A percentile compares a stretch with the other conserved stretches of the same genome.
Evolutionary conservation across 768 basidiomycete genomes (phyloP).

Genomic region (Psilocybe tampanensis): DNA sequence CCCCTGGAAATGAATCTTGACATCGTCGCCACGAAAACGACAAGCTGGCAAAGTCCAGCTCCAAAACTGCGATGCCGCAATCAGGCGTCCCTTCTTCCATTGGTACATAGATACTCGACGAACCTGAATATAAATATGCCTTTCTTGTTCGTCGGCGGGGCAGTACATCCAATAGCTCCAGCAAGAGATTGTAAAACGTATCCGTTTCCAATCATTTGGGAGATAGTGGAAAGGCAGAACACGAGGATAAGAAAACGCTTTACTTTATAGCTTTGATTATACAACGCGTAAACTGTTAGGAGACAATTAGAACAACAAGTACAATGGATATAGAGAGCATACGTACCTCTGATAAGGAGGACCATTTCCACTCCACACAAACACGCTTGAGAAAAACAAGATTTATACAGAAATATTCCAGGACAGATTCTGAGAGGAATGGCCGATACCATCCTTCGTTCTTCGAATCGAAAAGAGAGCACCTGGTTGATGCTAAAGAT

Average conservation of each 20-base stretch:
- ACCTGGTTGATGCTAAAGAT: background rate
- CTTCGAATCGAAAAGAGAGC: background rate
- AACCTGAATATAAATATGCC: background rate
- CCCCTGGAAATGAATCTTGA: background rate
- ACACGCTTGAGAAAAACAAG: background rate
- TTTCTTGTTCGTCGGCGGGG: background rate
- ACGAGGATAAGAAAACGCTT: background rate
- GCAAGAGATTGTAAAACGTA: background rate
- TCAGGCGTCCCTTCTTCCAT: too few relatives aligned
- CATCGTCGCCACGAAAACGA: background rate
- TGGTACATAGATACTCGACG: background rate
- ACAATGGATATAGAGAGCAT: background rate
- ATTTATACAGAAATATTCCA: background rate
- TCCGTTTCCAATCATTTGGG: background rate
- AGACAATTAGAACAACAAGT: background rate
- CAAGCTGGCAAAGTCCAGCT: slow-evolving; percentile 1
- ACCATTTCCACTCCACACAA: background rate
- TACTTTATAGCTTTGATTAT: slow-evolving; percentile 3
- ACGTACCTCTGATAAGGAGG: slow-evolving; percentile 7
- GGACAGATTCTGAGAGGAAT: background rate
- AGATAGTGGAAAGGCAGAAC: background rate
- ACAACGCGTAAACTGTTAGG: slow-evolving; percentile 14
- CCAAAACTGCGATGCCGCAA: slow-evolving; percentile 2
- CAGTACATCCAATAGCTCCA: background rate
- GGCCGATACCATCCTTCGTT: background rate